These are phyloP conservation scores for Cenococcum geophilum DNA, from an alignment of 495 filamentous ascomycete genomes.

Conservation along the genomic window DNA sequence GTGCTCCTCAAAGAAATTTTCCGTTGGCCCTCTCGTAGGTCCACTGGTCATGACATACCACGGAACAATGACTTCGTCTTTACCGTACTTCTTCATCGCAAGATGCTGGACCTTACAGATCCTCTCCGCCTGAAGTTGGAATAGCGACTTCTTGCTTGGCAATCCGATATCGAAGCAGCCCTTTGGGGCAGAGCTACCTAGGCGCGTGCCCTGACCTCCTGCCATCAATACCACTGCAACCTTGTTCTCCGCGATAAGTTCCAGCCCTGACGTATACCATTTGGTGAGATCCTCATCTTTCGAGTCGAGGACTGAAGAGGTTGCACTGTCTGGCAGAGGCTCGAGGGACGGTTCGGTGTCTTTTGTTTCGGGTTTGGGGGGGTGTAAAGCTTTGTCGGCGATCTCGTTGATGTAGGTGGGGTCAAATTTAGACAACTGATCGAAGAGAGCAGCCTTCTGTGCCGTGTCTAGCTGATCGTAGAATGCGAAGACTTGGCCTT, in stretches of 20 bases:
- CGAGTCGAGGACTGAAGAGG: conserved; percentile 88
- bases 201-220: conserved; percentile 89
- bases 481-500: conserved; percentile 90
- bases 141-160: conserved; percentile 85
- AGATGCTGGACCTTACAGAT: conserved; percentile 82
- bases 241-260: conserved; percentile 79
- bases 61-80: conserved; percentile 63
- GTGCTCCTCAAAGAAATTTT: conserved; percentile 85
- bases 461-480: conserved; percentile 65
- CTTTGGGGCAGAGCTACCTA: conserved; percentile 93
- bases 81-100: conserved; percentile 63
- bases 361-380: conserved; percentile 52
- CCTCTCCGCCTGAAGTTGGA: conserved; percentile 93
- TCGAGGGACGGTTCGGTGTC: conserved; percentile 60
- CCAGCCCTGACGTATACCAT: conserved; percentile 82
- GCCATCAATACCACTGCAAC: conserved; percentile 96
- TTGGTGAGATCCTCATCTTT: conserved; percentile 66
- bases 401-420: conserved; percentile 78
- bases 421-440: conserved; percentile 75
- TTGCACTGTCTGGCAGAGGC: conserved; percentile 82
- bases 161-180: conserved; percentile 95
- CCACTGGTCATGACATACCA: conserved; percentile 99
- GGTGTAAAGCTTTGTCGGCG: conserved; percentile 72
- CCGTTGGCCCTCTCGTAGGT: conserved; percentile 85
- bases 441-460: conserved; percentile 73